Evolutionary conservation across 257 asterid genomes (phyloP).

Genomic region (Solanum acaule): DNA sequence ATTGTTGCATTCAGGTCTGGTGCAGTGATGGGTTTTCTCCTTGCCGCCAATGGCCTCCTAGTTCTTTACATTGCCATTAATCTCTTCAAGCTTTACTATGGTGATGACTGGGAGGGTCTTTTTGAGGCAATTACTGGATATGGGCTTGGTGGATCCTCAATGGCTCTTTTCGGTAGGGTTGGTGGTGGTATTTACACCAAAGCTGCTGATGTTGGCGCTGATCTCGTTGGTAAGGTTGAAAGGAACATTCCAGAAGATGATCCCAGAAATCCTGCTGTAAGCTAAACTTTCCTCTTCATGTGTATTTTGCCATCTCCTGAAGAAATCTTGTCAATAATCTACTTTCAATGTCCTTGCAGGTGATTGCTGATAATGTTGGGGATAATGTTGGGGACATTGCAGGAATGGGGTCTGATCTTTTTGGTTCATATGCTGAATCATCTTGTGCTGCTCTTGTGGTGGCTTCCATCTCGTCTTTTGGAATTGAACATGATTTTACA

Average conservation of each 20-base stretch:
- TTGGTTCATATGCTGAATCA: constrained; percentile 44
- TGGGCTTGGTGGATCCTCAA: constrained; percentile 80
- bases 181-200: constrained; percentile 92
- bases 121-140: constrained; percentile 89
- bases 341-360: not conserved
- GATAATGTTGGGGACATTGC: constrained; percentile 20
- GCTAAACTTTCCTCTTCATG: not conserved
- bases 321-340: not conserved
- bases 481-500: constrained; percentile 13
- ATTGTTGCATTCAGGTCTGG: constrained; percentile 55
- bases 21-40: constrained; percentile 95
- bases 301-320: not conserved
- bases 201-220: constrained; percentile 57
- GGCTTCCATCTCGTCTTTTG: constrained; percentile 44
- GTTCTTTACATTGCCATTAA: constrained; percentile 73
- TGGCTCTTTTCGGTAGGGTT: constrained; percentile 76
- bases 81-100: constrained; percentile 78
- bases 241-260: constrained; percentile 52
- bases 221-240: constrained; percentile 47
- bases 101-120: constrained; percentile 94
- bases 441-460: constrained; percentile 47
- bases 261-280: constrained; percentile 44
- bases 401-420: constrained; percentile 45
- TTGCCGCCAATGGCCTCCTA: constrained; percentile 78
- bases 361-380: constrained; percentile 16